A percentile compares a stretch with the other conserved stretches of the same genome.
Conservation (phyloP, 2,329 filamentous ascomycete species). For the Exophiala calicioides region DNA sequence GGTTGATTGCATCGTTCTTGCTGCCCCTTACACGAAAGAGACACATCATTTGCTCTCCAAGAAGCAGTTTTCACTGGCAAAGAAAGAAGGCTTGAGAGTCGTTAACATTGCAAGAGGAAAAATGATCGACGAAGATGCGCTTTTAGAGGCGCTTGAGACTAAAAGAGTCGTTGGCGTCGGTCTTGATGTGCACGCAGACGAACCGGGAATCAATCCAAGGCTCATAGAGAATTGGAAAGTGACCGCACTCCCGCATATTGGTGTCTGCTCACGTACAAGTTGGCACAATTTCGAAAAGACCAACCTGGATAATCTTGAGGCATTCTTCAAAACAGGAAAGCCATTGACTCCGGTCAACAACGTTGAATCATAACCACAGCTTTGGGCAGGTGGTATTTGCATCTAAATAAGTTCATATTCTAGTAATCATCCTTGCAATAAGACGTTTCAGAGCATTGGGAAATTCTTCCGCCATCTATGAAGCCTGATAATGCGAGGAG, state of each 20-base stretch:
- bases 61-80: conserved; percentile 1
- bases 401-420: too few species aligned
- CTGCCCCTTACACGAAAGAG: conserved; percentile 36
- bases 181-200: conserved; percentile 60
- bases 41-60: conserved; percentile 2
- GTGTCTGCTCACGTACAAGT: conserved; percentile 27
- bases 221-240: conserved; percentile 7
- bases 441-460: too few species aligned
- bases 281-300: conserved; percentile 35
- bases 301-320: conserved; percentile 31
- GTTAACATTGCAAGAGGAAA: conserved; percentile 78
- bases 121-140: conserved; percentile 73
- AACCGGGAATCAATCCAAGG: conserved; percentile 4
- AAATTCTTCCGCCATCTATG: too few species aligned
- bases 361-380: background rate
- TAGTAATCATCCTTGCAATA: too few species aligned
- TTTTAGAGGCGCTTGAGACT: conserved; percentile 68
- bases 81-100: conserved; percentile 60
- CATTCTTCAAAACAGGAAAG: conserved; percentile 30
- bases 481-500: too few species aligned
- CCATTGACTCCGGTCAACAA: conserved; percentile 22
- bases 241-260: conserved; percentile 30
- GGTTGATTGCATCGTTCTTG: conserved; percentile 36
- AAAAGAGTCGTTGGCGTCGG: conserved; percentile 74
- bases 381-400: too few species aligned